These are phyloP conservation scores for Stemphylium lycopersici DNA, from an alignment of 2,329 filamentous ascomycete genomes.

Conservation along the genomic window DNA sequence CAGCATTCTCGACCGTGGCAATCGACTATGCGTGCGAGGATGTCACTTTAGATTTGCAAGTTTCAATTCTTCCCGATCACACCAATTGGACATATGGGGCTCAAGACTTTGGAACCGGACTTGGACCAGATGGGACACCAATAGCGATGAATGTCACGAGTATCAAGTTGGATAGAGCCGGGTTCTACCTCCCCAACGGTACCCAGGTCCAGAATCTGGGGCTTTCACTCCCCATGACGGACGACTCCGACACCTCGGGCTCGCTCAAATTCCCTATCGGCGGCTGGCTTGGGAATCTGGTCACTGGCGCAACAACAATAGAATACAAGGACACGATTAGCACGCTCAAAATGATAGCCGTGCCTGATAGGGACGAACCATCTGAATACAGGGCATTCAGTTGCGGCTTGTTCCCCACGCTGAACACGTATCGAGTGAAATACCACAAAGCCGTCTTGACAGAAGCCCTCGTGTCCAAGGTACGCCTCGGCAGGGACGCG, in stretches of 20 bases:
- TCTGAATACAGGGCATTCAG: neutral
- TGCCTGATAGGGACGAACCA: neutral
- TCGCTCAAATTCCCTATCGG: neutral
- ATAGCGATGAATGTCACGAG: no score
- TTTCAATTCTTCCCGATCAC: neutral
- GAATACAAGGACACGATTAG: neutral
- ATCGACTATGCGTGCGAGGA: conserved; percentile 8
- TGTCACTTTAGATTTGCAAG: conserved; percentile 3
- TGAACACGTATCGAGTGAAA: conserved; percentile 8
- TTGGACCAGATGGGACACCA: no score
- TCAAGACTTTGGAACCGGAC: no score
- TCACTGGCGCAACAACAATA: neutral
- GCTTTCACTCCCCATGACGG: neutral
- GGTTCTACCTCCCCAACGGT: neutral
- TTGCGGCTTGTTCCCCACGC: conserved; percentile 7
- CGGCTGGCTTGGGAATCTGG: neutral
- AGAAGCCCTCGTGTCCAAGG: conserved; percentile 1
- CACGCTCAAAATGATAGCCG: neutral
- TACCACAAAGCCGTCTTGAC: conserved; percentile 3
- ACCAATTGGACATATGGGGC: neutral
- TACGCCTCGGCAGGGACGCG: neutral
- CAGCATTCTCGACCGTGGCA: conserved; percentile 14
- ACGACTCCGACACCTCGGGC: neutral
- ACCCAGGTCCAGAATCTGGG: neutral
- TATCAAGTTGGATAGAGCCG: neutral